Base-by-base conservation (phyloP, 2,329 filamentous ascomycete genomes). In the Cladophialophora bantiana region DNA sequence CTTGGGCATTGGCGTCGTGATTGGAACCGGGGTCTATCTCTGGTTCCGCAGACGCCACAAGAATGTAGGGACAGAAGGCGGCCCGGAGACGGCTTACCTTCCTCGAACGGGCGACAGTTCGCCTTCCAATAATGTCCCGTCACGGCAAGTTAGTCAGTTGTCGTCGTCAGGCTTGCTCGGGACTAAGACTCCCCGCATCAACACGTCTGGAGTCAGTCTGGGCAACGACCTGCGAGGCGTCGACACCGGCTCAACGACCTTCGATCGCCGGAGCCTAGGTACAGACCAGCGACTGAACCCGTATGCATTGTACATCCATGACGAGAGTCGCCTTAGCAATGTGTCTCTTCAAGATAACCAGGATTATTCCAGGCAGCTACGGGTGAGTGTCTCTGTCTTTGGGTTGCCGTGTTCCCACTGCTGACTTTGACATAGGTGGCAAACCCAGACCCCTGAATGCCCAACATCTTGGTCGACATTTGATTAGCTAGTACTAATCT, bases 321-420 rank as follows among this genome's bases (percentile, higher is more conserved):
- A 80, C 59, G 79, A 79, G 62, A 72, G 75, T 57, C 79, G 79
- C 38, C 73, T 78, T 53, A 82, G 80, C 71, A 80, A 78, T 66
- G 74, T 81, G 18, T 83, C 81, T 18, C 77, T 83, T 20, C 80
- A 82, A 67, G 81, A 83, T 67, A 79, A 82, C 64, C 79, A 81
- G 71, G 81, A 83, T 69, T 83, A 83, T 72, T 82, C 81, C 38
- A 76, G 81, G 32, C 80, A 71, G 58, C 61, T 74, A 54, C 64
- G 70, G 61, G 72, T 74, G 58, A 57, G 70, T 64, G 1, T 7
- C 13, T 12, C 26, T 26, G 13, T 20, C 6, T n/a, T 9, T n/a
- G 52, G 7, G 6, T 18, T 12, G 10, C 13, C n/a, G 12, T 15
- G 31, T 15, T 20, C 10, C 50, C 2, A 35, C 20, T n/a, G 59